Evolutionary conservation across 1,139 yeast species (phyloP).

Genomic region (Hyphopichia buzzinii): DNA sequence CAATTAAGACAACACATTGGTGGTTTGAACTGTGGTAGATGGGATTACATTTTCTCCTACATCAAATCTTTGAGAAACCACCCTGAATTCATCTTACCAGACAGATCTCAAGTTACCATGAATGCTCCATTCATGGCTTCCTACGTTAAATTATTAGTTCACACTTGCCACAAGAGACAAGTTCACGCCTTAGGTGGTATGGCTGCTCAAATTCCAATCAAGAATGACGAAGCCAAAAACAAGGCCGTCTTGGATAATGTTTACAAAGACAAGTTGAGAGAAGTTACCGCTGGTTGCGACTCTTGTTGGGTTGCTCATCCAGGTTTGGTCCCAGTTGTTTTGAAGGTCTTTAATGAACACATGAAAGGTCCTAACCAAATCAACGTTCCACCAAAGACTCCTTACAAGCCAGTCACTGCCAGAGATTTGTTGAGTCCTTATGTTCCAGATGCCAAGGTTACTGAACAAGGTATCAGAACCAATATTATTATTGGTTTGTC

Average conservation of each 20-base stretch:
- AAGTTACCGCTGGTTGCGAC: slow-evolving; percentile 73
- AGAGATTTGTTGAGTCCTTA: slow-evolving; percentile 69
- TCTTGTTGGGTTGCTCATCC: slow-evolving; percentile 87
- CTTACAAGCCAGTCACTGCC: slow-evolving; percentile 53
- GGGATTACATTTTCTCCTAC: slow-evolving; percentile 30
- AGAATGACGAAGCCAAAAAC: slow-evolving; percentile 64
- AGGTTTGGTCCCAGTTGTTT: slow-evolving; percentile 71
- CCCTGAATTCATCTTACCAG: slow-evolving; percentile 23
- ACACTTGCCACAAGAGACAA: slow-evolving; percentile 28
- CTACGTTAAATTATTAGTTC: slow-evolving; percentile 24
- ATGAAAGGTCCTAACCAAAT: slow-evolving; percentile 87
- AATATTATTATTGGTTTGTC: slow-evolving; percentile 71
- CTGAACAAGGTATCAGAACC: slow-evolving; percentile 72
- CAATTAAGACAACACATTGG: slow-evolving; percentile 27
- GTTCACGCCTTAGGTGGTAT: slow-evolving; percentile 32
- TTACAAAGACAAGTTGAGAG: slow-evolving; percentile 69
- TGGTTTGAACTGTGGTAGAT: slow-evolving; percentile 31
- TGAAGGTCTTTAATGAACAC: slow-evolving; percentile 74
- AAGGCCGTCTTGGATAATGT: slow-evolving; percentile 69
- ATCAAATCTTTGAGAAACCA: slow-evolving; percentile 25
- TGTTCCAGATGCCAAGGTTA: slow-evolving; percentile 62
- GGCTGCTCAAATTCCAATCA: slow-evolving; percentile 66
- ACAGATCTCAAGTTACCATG: slow-evolving; percentile 27
- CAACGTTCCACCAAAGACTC: slow-evolving; percentile 52
- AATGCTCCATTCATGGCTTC: slow-evolving; percentile 26